Evolutionary conservation across 257 asterid genomes (phyloP), one percentile per base, ranked within the genome.

Genomic region (Forsythia suspensa): DNA sequence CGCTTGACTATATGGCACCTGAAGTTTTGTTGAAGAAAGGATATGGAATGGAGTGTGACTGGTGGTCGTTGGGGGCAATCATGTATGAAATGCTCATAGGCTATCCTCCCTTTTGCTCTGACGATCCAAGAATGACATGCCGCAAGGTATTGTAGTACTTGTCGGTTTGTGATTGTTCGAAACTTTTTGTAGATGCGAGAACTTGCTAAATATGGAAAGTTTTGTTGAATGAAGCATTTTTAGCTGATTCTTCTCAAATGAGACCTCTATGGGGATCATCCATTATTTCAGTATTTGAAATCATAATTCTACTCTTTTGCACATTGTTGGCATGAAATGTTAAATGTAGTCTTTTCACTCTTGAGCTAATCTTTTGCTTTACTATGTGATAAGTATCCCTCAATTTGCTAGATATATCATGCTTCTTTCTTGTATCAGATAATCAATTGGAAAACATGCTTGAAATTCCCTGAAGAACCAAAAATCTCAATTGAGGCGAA

Each of bases 21-120:
- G 99, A 93, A 80, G 95, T 95, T 74, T 85, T 95, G 77, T 79
- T 95, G 83, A 95, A 95, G 85, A 95, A 88, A 82, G 99, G 99
- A 87, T 95, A 95, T 46, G 99, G 98, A 71, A 87, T 95, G 92
- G 99, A 95, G 88, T 95, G 99, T 71, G 99, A 95, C 76, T 95
- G 99, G 99, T 95, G 99, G 99, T 93, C 98, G 24, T 75, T 95
- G 81, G 99, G 99, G 51, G 99, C 98, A 29, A 95, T 95, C 69
- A 82, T 95, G 92, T 95, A 87, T 1, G 98, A 95, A 84, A 95
- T 95, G 99, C 96, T 95, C 76, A 70, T 89, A 18, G 99, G 99
- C 7, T 95, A 93, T 82, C 98, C 99, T 76, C 99, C 99, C 12
- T 95, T 95, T 84, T 95, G 98, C 72, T 95, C 99, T 24, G 99